Conservation (phyloP, 208 protist species). For the Trypanosoma theileri region DNA sequence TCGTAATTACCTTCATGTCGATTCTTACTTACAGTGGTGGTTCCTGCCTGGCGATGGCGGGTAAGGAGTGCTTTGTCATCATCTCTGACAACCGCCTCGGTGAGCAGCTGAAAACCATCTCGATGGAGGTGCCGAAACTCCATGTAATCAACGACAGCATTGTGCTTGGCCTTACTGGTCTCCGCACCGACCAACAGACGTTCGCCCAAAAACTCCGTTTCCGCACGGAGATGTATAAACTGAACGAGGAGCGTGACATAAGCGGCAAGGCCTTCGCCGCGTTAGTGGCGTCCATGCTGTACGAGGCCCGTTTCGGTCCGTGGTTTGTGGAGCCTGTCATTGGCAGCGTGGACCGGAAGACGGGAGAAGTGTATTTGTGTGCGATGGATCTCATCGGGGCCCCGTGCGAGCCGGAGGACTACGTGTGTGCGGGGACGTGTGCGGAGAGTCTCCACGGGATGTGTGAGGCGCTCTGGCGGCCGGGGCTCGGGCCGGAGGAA, state of each 20-base stretch:
- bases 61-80: conserved; percentile 99
- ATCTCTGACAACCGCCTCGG: conserved; percentile 96
- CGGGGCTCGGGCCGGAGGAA: conserved; percentile 94
- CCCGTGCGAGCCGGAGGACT: conserved; percentile 93
- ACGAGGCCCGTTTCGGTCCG: conserved; percentile 96
- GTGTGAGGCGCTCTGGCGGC: conserved; percentile 97
- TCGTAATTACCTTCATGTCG: conserved; percentile 55
- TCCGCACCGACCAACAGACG: conserved; percentile 97
- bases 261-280: conserved; percentile 81
- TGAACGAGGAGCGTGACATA: conserved; percentile 90
- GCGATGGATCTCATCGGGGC: conserved; percentile 97
- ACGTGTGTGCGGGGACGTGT: conserved; percentile 96
- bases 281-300: conserved; percentile 88
- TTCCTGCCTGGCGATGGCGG: conserved; percentile 96
- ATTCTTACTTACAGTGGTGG: conserved; percentile 97
- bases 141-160: conserved; percentile 94
- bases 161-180: conserved; percentile 95
- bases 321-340: conserved; percentile 99
- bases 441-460: conserved; percentile 97
- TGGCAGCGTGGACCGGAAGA: conserved; percentile 94
- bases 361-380: conserved; percentile 94
- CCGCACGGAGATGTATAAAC: conserved; percentile 89
- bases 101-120: conserved; percentile 95
- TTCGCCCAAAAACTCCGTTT: conserved; percentile 90
- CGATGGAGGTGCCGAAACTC: conserved; percentile 95